Evolutionary conservation across 768 basidiomycete species (phyloP).

Genomic region (Leccinum subtestaceum): DNA sequence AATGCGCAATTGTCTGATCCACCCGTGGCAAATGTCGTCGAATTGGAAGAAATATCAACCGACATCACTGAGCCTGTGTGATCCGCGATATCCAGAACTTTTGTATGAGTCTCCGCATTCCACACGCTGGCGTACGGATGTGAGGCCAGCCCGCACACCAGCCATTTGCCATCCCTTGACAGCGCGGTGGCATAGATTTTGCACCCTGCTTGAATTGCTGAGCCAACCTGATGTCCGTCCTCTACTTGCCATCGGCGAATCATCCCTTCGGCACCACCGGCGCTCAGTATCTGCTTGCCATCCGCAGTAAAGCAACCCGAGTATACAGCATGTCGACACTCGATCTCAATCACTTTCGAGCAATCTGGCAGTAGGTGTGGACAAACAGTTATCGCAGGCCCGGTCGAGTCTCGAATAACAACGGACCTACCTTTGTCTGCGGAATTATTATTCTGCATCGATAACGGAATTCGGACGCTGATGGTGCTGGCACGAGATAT

Average conservation of each 20-base stretch:
- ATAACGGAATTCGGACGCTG: no score
- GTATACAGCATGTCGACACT: background rate
- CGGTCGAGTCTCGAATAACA: background rate
- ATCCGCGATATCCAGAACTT: background rate
- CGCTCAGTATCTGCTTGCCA: background rate
- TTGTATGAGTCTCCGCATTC: background rate
- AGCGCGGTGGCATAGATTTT: background rate
- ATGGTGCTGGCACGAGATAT: no score
- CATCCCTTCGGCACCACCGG: background rate
- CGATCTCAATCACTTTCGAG: background rate
- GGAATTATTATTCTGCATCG: background rate
- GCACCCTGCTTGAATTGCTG: background rate
- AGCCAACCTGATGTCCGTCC: background rate
- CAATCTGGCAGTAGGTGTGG: background rate
- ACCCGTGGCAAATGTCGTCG: background rate
- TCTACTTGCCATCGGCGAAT: background rate
- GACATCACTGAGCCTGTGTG: background rate
- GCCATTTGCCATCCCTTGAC: background rate
- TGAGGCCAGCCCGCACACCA: background rate
- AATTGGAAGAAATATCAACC: background rate
- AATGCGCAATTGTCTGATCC: background rate
- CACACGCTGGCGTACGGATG: background rate
- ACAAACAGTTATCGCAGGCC: no score
- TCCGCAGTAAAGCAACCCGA: background rate
- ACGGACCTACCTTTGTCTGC: background rate